These are phyloP conservation scores for Prunus armeniaca DNA, from an alignment of 306 rosid species.

Conservation along the genomic window DNA sequence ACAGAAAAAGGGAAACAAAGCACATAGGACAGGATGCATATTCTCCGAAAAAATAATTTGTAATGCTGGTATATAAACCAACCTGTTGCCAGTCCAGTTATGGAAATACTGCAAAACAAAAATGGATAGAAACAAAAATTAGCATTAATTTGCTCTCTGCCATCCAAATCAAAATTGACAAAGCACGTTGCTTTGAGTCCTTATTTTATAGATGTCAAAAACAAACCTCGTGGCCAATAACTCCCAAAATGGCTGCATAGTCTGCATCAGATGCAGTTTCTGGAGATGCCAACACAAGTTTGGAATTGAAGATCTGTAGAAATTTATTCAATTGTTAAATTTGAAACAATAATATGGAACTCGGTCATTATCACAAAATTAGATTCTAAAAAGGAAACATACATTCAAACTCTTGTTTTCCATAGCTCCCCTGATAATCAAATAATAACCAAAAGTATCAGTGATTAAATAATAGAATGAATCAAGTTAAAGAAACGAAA, in stretches of 20 bases:
- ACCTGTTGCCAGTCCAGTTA: constrained; percentile 99
- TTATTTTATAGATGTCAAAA: constrained; percentile 9
- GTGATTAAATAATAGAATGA: neutral
- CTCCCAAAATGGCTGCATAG: constrained; percentile 95
- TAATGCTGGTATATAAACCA: constrained; percentile 13
- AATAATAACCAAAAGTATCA: constrained; percentile 28
- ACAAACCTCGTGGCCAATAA: constrained; percentile 98
- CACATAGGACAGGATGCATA: constrained; percentile 5
- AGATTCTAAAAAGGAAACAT: constrained; percentile 23
- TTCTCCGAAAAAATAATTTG: constrained; percentile 18
- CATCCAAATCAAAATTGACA: constrained; percentile 16
- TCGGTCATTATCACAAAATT: neutral
- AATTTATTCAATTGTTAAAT: neutral
- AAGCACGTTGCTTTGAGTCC: constrained; percentile 10
- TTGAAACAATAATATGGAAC: neutral
- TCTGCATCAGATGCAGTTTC: constrained; percentile 88
- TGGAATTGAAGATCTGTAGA: constrained; percentile 84
- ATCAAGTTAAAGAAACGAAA: neutral
- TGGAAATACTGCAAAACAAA: constrained; percentile 86
- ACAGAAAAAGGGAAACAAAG: constrained; percentile 20
- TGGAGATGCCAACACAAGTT: constrained; percentile 95
- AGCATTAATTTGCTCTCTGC: constrained; percentile 6
- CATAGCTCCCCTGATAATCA: constrained; percentile 91
- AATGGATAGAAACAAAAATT: constrained; percentile 21
- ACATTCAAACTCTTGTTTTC: constrained; percentile 99